These are phyloP conservation scores for Parasarocladium wereldwijsianum DNA, from an alignment of 2,329 filamentous ascomycete genomes.

Conservation along the genomic window DNA sequence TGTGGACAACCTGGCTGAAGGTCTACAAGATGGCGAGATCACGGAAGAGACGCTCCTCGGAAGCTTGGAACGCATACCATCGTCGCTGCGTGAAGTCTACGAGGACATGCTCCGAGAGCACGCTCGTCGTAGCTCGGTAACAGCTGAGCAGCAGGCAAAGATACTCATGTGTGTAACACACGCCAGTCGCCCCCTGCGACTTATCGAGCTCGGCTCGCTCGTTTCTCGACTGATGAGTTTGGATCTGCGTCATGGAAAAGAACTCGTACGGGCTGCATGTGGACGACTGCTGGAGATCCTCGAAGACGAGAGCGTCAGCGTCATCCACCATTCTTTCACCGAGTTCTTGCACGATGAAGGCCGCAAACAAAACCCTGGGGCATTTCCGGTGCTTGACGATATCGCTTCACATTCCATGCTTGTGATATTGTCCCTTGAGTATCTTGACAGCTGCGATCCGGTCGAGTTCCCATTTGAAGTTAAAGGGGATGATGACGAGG, in stretches of 20 bases:
- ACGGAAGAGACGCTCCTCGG: no score
- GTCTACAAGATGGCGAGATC: no score
- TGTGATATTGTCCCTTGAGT: no score
- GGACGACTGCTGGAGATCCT: slow-evolving; percentile 29
- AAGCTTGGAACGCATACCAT: slow-evolving; percentile 3
- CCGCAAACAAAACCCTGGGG: no score
- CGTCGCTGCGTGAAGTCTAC: slow-evolving; percentile 6
- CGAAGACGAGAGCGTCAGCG: slow-evolving; percentile 25
- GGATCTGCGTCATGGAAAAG: slow-evolving; percentile 17
- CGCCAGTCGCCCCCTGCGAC: slow-evolving; percentile 22
- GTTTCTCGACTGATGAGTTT: slow-evolving; percentile 8
- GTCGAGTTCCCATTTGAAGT: no score
- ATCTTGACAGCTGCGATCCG: no score
- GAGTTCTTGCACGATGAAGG: no score
- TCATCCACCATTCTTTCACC: slow-evolving; percentile 34
- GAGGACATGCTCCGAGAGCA: slow-evolving; percentile 6
- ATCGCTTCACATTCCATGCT: no score
- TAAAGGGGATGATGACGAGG: no score
- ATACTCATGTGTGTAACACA: slow-evolving; percentile 27
- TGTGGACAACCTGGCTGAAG: slow-evolving; percentile 15
- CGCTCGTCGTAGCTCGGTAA: slow-evolving; percentile 13
- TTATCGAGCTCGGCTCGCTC: slow-evolving; percentile 24
- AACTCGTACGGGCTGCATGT: slow-evolving; percentile 21
- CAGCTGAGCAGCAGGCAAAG: slow-evolving; percentile 17
- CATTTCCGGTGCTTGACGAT: no score